Evolutionary conservation across 2,329 filamentous ascomycete species (phyloP), one percentile per base, ranked within the genome.

Genomic region (Neofusicoccum umdonicola): DNA sequence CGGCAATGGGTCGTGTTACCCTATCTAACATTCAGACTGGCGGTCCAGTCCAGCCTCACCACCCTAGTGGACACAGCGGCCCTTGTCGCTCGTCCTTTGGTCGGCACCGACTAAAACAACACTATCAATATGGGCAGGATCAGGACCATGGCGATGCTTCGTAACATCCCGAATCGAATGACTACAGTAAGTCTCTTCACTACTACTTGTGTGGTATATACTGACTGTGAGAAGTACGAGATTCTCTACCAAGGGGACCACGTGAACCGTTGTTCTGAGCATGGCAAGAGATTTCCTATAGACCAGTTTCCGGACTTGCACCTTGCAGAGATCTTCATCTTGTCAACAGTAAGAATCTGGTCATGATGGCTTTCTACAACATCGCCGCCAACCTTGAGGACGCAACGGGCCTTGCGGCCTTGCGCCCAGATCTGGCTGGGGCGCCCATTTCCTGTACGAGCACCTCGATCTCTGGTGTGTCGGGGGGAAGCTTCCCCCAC

Each of bases 81-180:
- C 57, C 45, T 3, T 45, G 66, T 39, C 66, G 57, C 13, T 12
- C 37, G 19, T 41, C 19, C 17, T 42, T 62, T 44, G 6, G 9
- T 3, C 47, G 48, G 17, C 48, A 41, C n/a, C 52, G 22, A 57
- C 8, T 34, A 64, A 4, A 73, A 75, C 62, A 80, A 82, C 68
- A 71, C 70, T 42, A 78, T 83, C 45, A 69, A 73, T 7, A 63
- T 76, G 2, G 67, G 72, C 22, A 72, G 72, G 44, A 80, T 83
- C 64, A 80, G 82, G 65, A 83, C 81, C 1, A 83, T 81, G 0
- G 91, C 97, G 68, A 97, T 98, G 94, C 79, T 97, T 37, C 89
- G 94, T 44, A 97, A 98, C 75, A 94, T 97, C 51, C 94, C 94
- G 1, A 97, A 97, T 79, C 92, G 93, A 71, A 88, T 96, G 87